phyloP scores from a whole-genome alignment of 257 asterid genomes.

The Nicotiana sylvestris region DNA sequence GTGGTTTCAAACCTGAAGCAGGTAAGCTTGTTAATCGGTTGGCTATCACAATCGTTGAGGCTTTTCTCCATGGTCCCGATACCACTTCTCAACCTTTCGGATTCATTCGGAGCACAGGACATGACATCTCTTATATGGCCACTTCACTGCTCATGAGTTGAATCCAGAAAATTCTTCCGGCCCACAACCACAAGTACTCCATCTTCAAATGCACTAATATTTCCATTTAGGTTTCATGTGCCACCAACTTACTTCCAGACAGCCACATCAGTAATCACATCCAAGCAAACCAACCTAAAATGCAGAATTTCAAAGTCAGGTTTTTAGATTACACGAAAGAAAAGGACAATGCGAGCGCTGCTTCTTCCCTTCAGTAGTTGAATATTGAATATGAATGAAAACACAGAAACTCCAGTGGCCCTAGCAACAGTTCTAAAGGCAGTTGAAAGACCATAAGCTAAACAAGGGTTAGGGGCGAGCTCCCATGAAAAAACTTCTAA shows the following conservation, averaged over 20 bases:
- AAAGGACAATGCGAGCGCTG: too few species aligned
- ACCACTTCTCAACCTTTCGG: not conserved
- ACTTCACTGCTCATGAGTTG: slow-evolving; percentile 2
- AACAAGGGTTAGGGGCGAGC: too few species aligned
- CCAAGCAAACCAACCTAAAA: not conserved
- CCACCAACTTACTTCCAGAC: not conserved
- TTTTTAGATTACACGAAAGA: too few species aligned
- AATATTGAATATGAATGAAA: too few species aligned
- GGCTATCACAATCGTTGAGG: not conserved
- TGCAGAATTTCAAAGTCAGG: slow-evolving; percentile 1
- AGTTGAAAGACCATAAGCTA: too few species aligned
- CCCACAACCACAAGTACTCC: not conserved
- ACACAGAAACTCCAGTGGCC: too few species aligned
- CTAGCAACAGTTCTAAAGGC: too few species aligned
- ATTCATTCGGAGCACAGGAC: not conserved
- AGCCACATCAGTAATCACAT: slow-evolving; percentile 5
- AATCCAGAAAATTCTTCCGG: not conserved
- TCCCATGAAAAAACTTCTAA: too few species aligned
- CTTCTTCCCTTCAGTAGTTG: too few species aligned
- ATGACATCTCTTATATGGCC: not conserved
- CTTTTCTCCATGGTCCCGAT: not conserved
- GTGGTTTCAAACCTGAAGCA: not conserved
- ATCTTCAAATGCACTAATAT: not conserved
- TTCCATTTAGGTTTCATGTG: not conserved
- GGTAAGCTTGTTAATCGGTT: not conserved